Evolutionary conservation across 306 rosid genomes (phyloP), one percentile per base, ranked within the genome.

Genomic region (Hippophae tibetana): DNA sequence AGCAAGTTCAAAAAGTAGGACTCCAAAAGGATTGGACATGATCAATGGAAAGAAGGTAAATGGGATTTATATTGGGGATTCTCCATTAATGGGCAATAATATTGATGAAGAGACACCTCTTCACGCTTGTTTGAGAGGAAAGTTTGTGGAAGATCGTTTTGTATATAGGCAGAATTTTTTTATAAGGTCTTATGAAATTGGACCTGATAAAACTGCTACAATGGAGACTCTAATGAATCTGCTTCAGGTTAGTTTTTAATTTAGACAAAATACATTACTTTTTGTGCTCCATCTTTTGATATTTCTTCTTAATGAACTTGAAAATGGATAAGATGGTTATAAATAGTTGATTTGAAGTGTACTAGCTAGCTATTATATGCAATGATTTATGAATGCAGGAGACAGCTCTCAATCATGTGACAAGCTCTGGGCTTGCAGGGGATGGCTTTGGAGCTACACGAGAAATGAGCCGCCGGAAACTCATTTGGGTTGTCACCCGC

Each of bases 401-500:
- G 76, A 81, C 98, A 9, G 96, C 96, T 51, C 72, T 87, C 40
- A 90, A 87, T 76, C 96, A 90, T 43, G 96, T 87, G 1, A 80
- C 86, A 2, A 46, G 89, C 69, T 90, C 92, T 6, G 98, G 95
- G 64, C 81, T 90, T 3, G 87, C 89, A 0, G 96, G 98, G 31
- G 71, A 79, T 31, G 98, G 90, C 6, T 90, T 90, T 42, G 96
- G 98, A 14, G 83, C 92, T 2, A 90, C 98, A 1, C 79, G 87
- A 0, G 87, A 90, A 74, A 90, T 90, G 98, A 85, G 89, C 80
- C 60, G 81, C 64, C 69, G 98, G 49, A 83, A 78, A 59, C 92
- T 90, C 48, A 90, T 90, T 27, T 90, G 96, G 96, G 98, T 90
- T 1, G 96, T 87, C 49, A 90, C 96, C 38, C 85, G 95, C 0